Evolutionary conservation across 2,329 filamentous ascomycete species (phyloP), one percentile per base, ranked within the genome.

Genomic region (Alternaria arborescens): DNA sequence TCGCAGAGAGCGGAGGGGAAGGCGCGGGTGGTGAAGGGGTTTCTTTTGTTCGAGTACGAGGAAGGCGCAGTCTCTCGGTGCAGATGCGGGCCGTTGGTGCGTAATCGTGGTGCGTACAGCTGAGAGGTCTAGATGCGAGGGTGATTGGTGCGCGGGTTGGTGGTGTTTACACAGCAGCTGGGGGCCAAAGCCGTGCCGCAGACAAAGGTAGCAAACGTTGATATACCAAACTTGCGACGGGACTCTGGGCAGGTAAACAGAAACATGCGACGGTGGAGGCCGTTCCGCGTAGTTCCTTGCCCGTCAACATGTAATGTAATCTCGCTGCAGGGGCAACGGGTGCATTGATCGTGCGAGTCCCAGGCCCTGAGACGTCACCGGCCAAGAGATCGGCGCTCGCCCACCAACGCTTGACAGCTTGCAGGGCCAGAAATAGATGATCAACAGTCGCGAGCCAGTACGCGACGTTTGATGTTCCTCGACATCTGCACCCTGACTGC

Each of bases 51-150:
- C 12, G 32, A n/a, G 57, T 36, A 46, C 30, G 48, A 56, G 52
- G 30, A 54, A 58, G 64, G 60, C 64, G 64, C 62, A 67, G 62
- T 55, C 34, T 32, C 34, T 22, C 22, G 52, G 36, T 43, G 36
- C 47, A 51, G 40, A 40, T 36, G 52, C 52, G 40, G 51, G 56
- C 28, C 16, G 48, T 51, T 36, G 48, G 47, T 62, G 55, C 56
- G 55, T 68, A 64, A 62, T 60, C 30, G 61, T 44, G 42, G 51
- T 64, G 61, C 53, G 54, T 46, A 53, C 43, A 57, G 60, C 55
- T 41, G 44, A 54, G 46, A 46, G 58, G 58, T 57, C 62, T 60
- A 64, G 64, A 67, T 55, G 61, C 55, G 32, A 22, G 48, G 50
- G 55, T 59, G 64, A 65, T 62, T 65, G 64, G 66, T 50, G 46